Evolutionary conservation across 1,284 basidiomycete species (phyloP), one percentile per base, ranked within the genome.

Genomic region (Pyrrhoderma lamaoense): DNA sequence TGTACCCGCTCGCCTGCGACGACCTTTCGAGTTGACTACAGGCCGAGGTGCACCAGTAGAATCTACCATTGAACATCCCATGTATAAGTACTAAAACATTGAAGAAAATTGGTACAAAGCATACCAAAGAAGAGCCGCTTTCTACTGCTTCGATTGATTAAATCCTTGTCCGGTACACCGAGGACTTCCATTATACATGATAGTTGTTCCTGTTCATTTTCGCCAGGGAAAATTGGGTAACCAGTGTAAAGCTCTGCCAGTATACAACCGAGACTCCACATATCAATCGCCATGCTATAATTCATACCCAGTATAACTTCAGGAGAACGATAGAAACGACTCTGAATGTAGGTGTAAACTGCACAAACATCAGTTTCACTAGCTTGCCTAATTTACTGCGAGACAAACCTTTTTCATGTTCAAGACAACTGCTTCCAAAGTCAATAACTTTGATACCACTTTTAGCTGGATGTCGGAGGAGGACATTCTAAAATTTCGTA

Each of bases 151-250:
- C 87, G 85, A 63, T 98, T 95, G 59, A 99, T 75, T 59, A 98
- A 83, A 58, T 97, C 91, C 65, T 90, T 89, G 59, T 99, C 96
- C 0, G 96, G 96, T 31, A 93, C 73, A 11, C 96, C 96, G 39
- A 99, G 80, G 5, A 99, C 89, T 67, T 99, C 96, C 95, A 99
- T 99, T 68, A 99, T 99, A 67, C 96, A 99, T 3, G 94, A 90
- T 55, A 99, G 71, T 64, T 99, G 96, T 66, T 99, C 95, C 69
- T 97, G 93, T 68, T 99, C 96, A 64, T 96, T 96, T 70, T 98
- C 95, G n/a, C 95, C 95, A 0, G 95, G 95, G 70, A 99, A 99
- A 62, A 99, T 94, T 0, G 96, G 96, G 67, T 93, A 97, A 1
- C 96, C 96, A n/a, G 96, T 99, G 69, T 91, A 96, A 40, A 99